Conservation (phyloP, 2,329 filamentous ascomycete species). For the Diaporthe vexans region DNA sequence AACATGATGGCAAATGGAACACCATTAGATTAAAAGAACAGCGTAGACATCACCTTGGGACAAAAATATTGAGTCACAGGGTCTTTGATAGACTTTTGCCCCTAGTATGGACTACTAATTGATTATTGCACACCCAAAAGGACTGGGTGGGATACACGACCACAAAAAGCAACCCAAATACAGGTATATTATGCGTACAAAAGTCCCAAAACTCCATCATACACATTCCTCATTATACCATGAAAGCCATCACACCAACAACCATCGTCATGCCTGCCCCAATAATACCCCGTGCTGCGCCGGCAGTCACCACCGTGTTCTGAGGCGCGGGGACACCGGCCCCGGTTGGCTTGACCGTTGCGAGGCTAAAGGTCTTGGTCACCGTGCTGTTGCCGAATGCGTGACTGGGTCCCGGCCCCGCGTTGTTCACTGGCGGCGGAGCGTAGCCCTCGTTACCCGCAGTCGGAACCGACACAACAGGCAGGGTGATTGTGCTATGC, state of each 20-base stretch:
- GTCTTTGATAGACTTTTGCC: conserved; percentile 10
- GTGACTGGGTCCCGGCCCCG: conserved; percentile 35
- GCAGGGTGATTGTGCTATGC: conserved; percentile 41
- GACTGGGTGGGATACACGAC: not conserved
- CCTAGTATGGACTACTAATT: not conserved
- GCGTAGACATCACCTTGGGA: not conserved
- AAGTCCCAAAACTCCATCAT: not conserved
- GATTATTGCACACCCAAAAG: not conserved
- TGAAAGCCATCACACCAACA: conserved; percentile 34
- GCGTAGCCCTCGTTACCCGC: not conserved
- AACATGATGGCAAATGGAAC: not conserved
- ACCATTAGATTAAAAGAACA: too few species aligned
- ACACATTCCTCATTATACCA: conserved; percentile 32
- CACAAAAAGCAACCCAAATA: not conserved
- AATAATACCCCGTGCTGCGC: conserved; percentile 10
- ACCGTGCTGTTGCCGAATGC: conserved; percentile 30
- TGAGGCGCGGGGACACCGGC: conserved; percentile 8
- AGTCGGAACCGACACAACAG: conserved; percentile 35
- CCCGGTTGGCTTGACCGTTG: conserved; percentile 34
- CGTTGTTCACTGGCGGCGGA: conserved; percentile 35
- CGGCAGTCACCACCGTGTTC: conserved; percentile 37
- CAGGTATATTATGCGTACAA: conserved; percentile 23
- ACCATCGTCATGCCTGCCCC: conserved; percentile 26
- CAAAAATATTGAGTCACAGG: not conserved
- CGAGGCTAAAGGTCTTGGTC: conserved; percentile 37